Evolutionary conservation across 306 rosid genomes (phyloP), one percentile per base, ranked within the genome.

Genomic region (Pyrus betulifolia): DNA sequence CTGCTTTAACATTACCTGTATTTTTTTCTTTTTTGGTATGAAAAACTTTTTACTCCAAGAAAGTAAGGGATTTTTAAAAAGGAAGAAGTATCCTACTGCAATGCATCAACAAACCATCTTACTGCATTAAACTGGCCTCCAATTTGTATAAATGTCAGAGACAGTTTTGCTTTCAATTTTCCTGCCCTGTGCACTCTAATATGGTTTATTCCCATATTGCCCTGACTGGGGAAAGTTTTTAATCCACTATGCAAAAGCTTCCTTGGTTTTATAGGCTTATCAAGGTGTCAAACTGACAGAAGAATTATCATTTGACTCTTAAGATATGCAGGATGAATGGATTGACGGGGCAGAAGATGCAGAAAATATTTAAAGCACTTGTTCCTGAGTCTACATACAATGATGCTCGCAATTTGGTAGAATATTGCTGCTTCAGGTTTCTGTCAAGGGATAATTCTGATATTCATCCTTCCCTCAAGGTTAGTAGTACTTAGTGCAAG

Each of bases 251-350:
- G 38, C 21, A 46, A 79, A 54, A 70, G 69, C 70, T 70, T 79
- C 80, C 70, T 52, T 75, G 54, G 76, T 25, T 83, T 72, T 52
- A 74, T 76, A 79, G 76, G 72, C 80, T 80, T 80, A 55, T 78
- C 49, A 65, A 45, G 79, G 79, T 80, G 49, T 78, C 54, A 65
- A 45, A 81, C 81, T 79, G 75, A 85, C 82, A 72, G 38, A 79
- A 68, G 60, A 58, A 85, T 76, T 77, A 65, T 81, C 67, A 89
- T 89, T 82, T 84, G 88, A 89, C 89, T 78, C 81, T 69, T 85
- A 93, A 88, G 88, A 86, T 81, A 78, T 92, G 96, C 93, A 95
- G 97, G 97, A 84, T 95, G 96, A 95, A 90, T 80, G 98, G 97
- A 71, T 84, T 95, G 91, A 95, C 96, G 1, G 98, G 97, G 73